Percentiles rank a stretch among this genome's conserved stretches.
phyloP scores from a whole-genome alignment of 768 basidiomycete genomes.

The Tulasnella sp. region DNA sequence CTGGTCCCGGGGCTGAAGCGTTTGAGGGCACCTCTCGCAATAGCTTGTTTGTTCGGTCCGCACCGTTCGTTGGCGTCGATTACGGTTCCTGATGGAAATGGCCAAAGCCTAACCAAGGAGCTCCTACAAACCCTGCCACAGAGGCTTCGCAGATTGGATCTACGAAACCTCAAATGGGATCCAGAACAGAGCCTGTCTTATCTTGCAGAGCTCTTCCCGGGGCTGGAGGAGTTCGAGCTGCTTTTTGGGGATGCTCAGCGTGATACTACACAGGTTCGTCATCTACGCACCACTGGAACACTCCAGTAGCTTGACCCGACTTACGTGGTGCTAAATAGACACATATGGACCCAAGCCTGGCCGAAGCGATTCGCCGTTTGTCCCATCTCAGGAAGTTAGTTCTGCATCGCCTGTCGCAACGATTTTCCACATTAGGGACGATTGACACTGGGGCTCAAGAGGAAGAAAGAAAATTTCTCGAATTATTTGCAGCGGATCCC shows the following conservation, averaged over 20 bases:
- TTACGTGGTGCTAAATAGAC: background rate
- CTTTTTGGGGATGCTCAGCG: background rate
- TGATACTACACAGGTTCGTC: background rate
- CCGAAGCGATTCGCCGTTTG: background rate
- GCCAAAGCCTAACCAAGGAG: background rate
- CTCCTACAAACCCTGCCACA: background rate
- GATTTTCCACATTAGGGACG: background rate
- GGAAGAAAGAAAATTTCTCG: background rate
- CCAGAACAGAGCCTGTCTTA: background rate
- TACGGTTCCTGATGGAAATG: background rate
- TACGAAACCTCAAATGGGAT: background rate
- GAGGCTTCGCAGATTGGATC: background rate
- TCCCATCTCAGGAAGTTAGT: background rate
- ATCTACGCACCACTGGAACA: background rate
- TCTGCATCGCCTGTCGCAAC: background rate
- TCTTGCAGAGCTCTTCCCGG: background rate
- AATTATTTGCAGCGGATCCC: background rate
- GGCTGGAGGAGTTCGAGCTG: background rate
- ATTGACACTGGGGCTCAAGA: background rate
- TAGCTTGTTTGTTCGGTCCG: background rate
- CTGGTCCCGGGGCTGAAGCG: background rate
- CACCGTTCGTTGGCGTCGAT: background rate
- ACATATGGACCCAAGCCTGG: background rate
- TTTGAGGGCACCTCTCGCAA: background rate
- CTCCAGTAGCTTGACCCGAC: background rate